phyloP scores from a whole-genome alignment of 192 early-diverging fungal species.

The Martensiomyces pterosporus region DNA sequence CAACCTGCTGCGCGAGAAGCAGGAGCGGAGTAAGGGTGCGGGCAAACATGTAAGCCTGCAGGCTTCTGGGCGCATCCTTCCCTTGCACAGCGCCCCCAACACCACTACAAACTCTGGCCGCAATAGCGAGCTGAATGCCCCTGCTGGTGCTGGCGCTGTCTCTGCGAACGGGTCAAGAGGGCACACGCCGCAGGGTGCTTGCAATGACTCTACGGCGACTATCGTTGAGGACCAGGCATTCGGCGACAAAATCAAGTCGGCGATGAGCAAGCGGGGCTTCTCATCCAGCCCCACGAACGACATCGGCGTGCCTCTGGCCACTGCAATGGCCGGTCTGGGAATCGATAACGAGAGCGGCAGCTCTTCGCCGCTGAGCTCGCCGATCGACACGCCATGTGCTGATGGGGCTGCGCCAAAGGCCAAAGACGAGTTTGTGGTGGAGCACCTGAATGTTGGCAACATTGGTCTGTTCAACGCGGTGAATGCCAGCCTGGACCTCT shows the following conservation, averaged over 20 bases:
- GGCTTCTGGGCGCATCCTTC: slow-evolving; percentile 12
- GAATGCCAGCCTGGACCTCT: slow-evolving; percentile 56
- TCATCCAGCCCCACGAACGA: no score
- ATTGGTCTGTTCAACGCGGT: slow-evolving; percentile 95
- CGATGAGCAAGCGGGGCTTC: no score
- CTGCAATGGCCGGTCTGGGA: slow-evolving; percentile 14
- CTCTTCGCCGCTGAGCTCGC: not conserved
- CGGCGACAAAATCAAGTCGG: slow-evolving; percentile 3
- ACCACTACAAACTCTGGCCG: no score
- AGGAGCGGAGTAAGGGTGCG: slow-evolving; percentile 25
- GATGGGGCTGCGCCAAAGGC: slow-evolving; percentile 25
- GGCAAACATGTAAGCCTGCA: slow-evolving; percentile 41
- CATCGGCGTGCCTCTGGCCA: no score
- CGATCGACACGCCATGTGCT: slow-evolving; percentile 2
- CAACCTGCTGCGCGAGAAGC: slow-evolving; percentile 43
- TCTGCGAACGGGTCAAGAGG: slow-evolving; percentile 2
- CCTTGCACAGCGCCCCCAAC: not conserved
- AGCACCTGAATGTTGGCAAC: slow-evolving; percentile 76
- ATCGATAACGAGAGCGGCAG: slow-evolving; percentile 3
- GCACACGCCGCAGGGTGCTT: no score
- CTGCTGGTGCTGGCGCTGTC: not conserved
- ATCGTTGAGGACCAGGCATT: no score
- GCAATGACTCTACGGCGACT: no score
- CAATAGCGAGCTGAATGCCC: no score
- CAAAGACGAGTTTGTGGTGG: slow-evolving; percentile 59